phyloP scores from a whole-genome alignment of 257 asterid genomes.

The Solanum gracilifrons region DNA sequence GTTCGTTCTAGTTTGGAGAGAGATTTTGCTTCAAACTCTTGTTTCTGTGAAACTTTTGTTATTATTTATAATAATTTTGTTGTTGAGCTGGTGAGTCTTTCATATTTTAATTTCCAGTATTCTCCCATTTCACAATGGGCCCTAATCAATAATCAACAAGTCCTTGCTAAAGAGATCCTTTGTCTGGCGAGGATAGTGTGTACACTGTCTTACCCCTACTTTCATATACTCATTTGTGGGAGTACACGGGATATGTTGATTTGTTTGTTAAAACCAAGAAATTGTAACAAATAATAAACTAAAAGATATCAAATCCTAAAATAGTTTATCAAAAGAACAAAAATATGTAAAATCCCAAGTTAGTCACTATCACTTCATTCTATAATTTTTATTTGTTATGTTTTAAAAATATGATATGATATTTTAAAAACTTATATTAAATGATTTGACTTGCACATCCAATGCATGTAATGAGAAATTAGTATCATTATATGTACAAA shows the following conservation, averaged over 20 bases:
- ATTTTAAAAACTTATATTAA: too few species aligned
- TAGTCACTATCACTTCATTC: neutral
- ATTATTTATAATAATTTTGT: neutral
- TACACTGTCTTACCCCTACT: neutral
- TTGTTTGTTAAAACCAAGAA: neutral
- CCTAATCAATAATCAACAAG: neutral
- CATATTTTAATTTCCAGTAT: neutral
- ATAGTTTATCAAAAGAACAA: neutral
- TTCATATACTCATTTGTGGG: neutral
- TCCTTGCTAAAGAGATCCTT: neutral
- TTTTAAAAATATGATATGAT: too few species aligned
- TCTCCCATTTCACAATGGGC: too few species aligned
- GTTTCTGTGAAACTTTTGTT: neutral
- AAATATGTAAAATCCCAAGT: neutral
- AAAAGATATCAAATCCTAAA: neutral
- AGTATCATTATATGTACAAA: neutral
- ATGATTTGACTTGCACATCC: too few species aligned
- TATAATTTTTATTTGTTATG: neutral
- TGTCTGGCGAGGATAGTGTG: neutral
- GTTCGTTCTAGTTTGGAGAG: neutral
- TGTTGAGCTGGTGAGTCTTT: neutral
- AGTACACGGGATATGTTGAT: neutral
- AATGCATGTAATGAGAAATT: neutral
- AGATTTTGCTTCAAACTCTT: neutral
- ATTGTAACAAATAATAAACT: neutral